Conservation (phyloP, 305 asterid genomes). For the Lippia alba region DNA sequence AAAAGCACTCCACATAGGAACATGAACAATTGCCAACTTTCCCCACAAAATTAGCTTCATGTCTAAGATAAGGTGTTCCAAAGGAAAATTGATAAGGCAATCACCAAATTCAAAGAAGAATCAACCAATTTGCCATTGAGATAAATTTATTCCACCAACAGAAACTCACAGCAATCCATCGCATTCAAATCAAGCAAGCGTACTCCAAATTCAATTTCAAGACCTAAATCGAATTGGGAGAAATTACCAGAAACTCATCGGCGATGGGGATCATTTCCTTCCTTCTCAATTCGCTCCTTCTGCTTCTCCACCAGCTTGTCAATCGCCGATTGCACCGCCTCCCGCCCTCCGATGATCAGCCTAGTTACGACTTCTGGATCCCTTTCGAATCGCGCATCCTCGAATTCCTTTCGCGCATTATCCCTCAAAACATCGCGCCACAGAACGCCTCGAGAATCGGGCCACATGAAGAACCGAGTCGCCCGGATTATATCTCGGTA, state of each 20-base stretch:
- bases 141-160: not conserved
- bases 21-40: not conserved
- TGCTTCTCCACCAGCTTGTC: slow-evolving; percentile 96
- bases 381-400: slow-evolving; percentile 76
- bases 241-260: slow-evolving; percentile 45
- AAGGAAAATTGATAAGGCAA: not conserved
- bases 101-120: not conserved
- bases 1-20: not conserved
- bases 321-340: slow-evolving; percentile 83
- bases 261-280: slow-evolving; percentile 49
- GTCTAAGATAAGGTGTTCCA: not conserved
- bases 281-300: slow-evolving; percentile 74
- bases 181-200: not conserved
- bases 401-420: slow-evolving; percentile 89
- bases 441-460: slow-evolving; percentile 71
- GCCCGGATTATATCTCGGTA: slow-evolving; percentile 89
- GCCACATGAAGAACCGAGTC: slow-evolving; percentile 85
- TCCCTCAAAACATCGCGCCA: slow-evolving; percentile 92
- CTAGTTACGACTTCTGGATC: slow-evolving; percentile 86
- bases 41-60: not conserved
- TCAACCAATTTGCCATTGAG: not conserved
- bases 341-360: slow-evolving; percentile 83
- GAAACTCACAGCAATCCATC: not conserved
- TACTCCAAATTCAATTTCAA: slow-evolving; percentile 1
- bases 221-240: slow-evolving; percentile 8